Evolutionary conservation across 768 basidiomycete genomes (phyloP).

Genomic region (Pluteus cervinus): DNA sequence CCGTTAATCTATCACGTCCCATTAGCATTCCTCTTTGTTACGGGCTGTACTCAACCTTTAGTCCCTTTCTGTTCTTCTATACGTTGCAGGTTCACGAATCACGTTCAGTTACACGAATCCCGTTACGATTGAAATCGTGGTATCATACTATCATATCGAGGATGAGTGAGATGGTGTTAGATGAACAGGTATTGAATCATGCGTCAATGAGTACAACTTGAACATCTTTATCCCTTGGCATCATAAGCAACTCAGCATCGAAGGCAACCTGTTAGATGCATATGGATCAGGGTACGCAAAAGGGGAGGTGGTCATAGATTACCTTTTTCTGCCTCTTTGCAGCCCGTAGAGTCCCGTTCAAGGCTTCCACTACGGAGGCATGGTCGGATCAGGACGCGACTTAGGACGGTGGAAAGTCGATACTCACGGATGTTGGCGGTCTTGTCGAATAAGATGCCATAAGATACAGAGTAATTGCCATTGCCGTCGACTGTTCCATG

Average conservation of each 20-base stretch:
- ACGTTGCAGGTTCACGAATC: too few species aligned
- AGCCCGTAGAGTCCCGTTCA: slow-evolving; percentile 41
- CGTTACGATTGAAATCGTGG: too few species aligned
- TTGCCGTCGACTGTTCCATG: slow-evolving; percentile 31
- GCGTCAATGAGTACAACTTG: slow-evolving; percentile 33
- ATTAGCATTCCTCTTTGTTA: too few species aligned
- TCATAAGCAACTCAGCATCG: slow-evolving; percentile 41
- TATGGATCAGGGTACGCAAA: not conserved
- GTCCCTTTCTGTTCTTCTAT: too few species aligned
- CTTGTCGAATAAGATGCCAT: slow-evolving; percentile 41
- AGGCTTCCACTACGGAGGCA: slow-evolving; percentile 33
- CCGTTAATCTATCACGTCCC: too few species aligned
- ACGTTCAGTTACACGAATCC: too few species aligned
- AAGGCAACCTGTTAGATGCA: slow-evolving; percentile 30
- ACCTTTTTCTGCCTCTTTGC: slow-evolving; percentile 44
- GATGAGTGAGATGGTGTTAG: too few species aligned
- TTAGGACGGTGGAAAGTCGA: not conserved
- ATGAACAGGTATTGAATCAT: too few species aligned
- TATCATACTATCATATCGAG: too few species aligned
- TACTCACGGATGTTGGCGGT: slow-evolving; percentile 38
- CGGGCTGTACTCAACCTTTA: too few species aligned
- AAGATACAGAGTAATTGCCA: slow-evolving; percentile 30
- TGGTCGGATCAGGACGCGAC: not conserved
- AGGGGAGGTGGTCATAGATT: not conserved
- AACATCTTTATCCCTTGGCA: slow-evolving; percentile 44